Percentiles rank a stretch among this genome's conserved stretches.
Conservation (phyloP, 2,329 filamentous ascomycete species). For the Xylariales sp. region DNA sequence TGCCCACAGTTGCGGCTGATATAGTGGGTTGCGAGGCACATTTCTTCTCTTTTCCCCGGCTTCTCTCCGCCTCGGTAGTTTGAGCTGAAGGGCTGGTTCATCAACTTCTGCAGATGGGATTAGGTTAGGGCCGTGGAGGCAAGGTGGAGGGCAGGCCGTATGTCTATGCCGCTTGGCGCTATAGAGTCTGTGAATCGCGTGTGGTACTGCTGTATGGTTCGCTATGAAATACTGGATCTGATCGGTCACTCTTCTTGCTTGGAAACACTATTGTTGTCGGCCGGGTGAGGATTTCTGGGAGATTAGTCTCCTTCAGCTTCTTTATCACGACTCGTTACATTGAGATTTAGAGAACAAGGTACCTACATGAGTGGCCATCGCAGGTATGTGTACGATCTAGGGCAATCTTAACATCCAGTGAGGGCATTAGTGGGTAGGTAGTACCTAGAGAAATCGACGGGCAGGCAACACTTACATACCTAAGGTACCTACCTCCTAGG, state of each 20-base stretch:
- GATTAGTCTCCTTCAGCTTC: not conserved
- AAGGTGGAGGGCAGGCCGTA: not conserved
- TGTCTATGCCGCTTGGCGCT: not conserved
- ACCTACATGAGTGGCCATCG: not conserved
- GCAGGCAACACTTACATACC: no score
- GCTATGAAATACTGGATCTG: not conserved
- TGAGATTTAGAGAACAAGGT: not conserved
- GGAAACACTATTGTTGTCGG: not conserved
- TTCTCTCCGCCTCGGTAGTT: not conserved
- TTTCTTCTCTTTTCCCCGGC: constrained; percentile 40
- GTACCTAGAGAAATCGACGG: not conserved
- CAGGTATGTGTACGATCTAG: not conserved
- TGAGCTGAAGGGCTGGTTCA: not conserved
- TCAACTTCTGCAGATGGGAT: no score
- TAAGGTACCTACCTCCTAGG: no score
- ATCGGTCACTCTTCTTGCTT: not conserved
- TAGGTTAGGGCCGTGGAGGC: not conserved
- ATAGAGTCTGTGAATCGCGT: not conserved
- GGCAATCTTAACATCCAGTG: not conserved
- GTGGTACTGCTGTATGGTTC: not conserved
- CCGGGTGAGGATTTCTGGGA: not conserved
- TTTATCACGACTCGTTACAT: not conserved
- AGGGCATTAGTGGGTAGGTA: not conserved
- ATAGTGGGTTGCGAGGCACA: constrained; percentile 64
- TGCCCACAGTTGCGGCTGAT: constrained; percentile 62